phyloP scores from a whole-genome alignment of 2,329 filamentous ascomycete genomes.

The Grosmannia serpens region DNA sequence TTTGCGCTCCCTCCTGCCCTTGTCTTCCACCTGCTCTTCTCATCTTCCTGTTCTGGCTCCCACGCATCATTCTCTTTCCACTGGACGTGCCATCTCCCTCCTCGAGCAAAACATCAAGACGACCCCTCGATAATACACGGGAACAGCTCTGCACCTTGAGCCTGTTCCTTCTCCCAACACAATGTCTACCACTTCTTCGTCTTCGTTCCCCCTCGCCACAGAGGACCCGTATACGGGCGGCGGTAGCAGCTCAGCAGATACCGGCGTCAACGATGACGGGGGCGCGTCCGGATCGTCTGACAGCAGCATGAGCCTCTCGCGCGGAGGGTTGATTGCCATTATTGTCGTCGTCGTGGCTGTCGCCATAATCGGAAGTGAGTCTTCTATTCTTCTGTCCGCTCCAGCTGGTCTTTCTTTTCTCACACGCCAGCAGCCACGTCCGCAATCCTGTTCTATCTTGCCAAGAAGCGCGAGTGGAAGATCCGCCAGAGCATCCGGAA shows the following conservation, averaged over 20 bases:
- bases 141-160: background rate
- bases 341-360: constrained; percentile 59
- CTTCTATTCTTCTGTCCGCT: constrained; percentile 5
- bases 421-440: constrained; percentile 38
- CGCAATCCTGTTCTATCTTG: constrained; percentile 61
- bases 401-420: background rate
- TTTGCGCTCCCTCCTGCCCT: background rate
- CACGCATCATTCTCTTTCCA: background rate
- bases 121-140: background rate
- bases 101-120: background rate
- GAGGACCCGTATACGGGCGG: constrained; percentile 25
- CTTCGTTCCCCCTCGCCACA: constrained; percentile 31
- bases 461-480: constrained; percentile 79
- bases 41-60: background rate
- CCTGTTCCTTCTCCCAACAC: constrained; percentile 2
- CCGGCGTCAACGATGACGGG: constrained; percentile 37
- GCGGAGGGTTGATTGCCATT: constrained; percentile 61
- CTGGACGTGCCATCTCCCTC: constrained; percentile 2
- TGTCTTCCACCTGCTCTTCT: background rate
- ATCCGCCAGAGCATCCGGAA: constrained; percentile 59
- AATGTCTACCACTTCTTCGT: constrained; percentile 27
- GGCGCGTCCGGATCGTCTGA: constrained; percentile 55
- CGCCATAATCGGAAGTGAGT: constrained; percentile 55
- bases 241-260: constrained; percentile 15
- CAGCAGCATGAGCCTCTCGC: constrained; percentile 52